Evolutionary conservation across 1,284 basidiomycete species (phyloP).

Genomic region (Cerrena zonata): DNA sequence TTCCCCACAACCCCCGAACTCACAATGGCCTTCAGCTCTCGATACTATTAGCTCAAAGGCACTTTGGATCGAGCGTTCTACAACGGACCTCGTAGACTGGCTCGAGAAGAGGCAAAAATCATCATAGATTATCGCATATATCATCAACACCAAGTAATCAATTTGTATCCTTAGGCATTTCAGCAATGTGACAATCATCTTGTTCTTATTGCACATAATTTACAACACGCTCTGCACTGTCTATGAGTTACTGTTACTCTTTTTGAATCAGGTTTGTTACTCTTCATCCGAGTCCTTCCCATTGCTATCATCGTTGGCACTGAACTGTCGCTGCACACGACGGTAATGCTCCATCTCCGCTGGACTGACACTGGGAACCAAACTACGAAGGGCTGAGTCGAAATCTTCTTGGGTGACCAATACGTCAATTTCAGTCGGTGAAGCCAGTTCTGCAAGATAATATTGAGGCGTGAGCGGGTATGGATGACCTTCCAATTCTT

Average conservation of each 20-base stretch:
- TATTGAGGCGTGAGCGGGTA: constrained; percentile 85
- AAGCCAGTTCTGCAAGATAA: constrained; percentile 84
- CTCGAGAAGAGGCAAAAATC: too few relatives aligned
- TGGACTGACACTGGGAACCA: constrained; percentile 85
- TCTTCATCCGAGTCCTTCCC: too few relatives aligned
- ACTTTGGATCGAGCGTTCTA: constrained; percentile 6
- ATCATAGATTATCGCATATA: too few relatives aligned
- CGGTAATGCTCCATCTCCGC: constrained; percentile 88
- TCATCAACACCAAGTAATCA: too few relatives aligned
- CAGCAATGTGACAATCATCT: too few relatives aligned
- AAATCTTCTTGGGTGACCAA: constrained; percentile 76
- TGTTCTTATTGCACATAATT: too few relatives aligned
- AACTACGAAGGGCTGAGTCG: constrained; percentile 62
- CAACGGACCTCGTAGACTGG: too few relatives aligned
- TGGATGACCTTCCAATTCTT: constrained; percentile 44
- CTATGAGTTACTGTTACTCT: too few relatives aligned
- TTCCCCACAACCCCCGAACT: not conserved
- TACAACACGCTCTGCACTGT: too few relatives aligned
- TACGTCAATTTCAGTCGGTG: constrained; percentile 68
- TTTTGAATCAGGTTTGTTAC: too few relatives aligned
- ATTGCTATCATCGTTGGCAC: constrained; percentile 25
- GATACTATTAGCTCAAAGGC: constrained; percentile 3
- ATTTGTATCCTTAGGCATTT: too few relatives aligned
- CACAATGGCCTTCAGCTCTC: constrained; percentile 1
- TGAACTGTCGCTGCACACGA: constrained; percentile 69